Evolutionary conservation across 768 basidiomycete genomes (phyloP).

Genomic region (Suillus ampliporus): DNA sequence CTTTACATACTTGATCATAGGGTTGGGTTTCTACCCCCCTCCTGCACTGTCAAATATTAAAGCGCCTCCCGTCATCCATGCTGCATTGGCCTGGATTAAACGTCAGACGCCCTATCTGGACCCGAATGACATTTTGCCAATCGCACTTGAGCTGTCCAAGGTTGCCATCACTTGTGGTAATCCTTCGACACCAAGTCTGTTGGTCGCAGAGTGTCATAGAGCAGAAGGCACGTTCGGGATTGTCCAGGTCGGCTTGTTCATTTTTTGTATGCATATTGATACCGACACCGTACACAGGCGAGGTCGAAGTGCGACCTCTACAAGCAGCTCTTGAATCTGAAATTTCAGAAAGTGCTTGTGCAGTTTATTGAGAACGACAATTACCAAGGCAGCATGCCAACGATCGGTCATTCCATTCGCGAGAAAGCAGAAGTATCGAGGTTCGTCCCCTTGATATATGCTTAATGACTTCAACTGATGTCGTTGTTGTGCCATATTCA

Average conservation of each 20-base stretch:
- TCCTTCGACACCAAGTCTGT: conserved; percentile 78
- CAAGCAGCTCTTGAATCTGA: conserved; percentile 78
- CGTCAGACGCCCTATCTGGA: conserved; percentile 73
- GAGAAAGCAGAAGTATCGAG: conserved; percentile 56
- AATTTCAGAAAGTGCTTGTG: conserved; percentile 67
- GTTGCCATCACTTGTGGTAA: conserved; percentile 89
- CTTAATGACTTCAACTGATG: background rate
- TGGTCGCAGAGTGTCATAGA: conserved; percentile 82
- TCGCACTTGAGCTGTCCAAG: conserved; percentile 78
- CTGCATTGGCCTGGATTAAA: conserved; percentile 55
- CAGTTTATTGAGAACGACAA: conserved; percentile 77
- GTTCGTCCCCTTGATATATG: conserved; percentile 16
- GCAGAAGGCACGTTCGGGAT: conserved; percentile 83
- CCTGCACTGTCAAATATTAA: conserved; percentile 34
- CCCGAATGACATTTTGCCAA: conserved; percentile 83
- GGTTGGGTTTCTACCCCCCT: conserved; percentile 27
- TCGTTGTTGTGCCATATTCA: conserved; percentile 20
- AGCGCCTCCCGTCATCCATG: conserved; percentile 42
- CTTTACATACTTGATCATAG: conserved; percentile 5
- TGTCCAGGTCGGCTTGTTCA: conserved; percentile 60
- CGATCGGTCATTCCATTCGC: conserved; percentile 67
- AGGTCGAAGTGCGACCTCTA: conserved; percentile 83
- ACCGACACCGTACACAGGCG: conserved; percentile 52
- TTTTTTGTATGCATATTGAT: conserved; percentile 5
- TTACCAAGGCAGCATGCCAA: conserved; percentile 69